Percentiles rank a stretch among this genome's conserved stretches.
Conservation (phyloP, 1,139 yeast species). For the Protomyces inundatus region DNA sequence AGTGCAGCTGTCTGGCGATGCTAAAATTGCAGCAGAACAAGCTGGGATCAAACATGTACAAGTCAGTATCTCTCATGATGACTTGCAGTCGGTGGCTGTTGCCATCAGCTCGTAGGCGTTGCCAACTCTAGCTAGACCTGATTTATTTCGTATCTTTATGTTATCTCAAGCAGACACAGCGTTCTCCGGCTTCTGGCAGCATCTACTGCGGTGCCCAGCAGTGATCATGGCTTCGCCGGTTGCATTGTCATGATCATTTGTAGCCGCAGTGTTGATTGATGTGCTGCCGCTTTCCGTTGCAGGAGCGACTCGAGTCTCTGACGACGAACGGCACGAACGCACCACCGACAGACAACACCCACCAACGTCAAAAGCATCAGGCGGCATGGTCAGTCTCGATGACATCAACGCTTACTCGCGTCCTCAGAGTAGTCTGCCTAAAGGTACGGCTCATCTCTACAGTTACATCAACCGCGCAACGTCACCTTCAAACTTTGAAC, state of each 20-base stretch:
- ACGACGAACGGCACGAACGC: too few species aligned
- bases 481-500: slow-evolving; percentile 75
- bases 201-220: too few species aligned
- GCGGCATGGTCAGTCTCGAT: slow-evolving; percentile 14
- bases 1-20: slow-evolving; percentile 70
- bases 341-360: too few species aligned
- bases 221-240: too few species aligned
- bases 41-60: slow-evolving; percentile 68
- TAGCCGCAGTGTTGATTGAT: too few species aligned
- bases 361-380: neutral
- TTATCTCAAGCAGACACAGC: neutral
- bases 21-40: slow-evolving; percentile 62
- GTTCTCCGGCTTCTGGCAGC: too few species aligned
- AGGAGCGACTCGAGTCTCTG: too few species aligned
- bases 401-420: slow-evolving; percentile 22
- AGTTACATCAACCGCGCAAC: slow-evolving; percentile 67
- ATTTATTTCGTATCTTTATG: neutral
- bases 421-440: slow-evolving; percentile 19
- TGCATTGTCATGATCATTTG: too few species aligned
- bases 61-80: slow-evolving; percentile 93
- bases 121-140: too few species aligned
- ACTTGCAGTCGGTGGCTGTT: slow-evolving; percentile 94
- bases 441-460: slow-evolving; percentile 11
- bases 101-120: slow-evolving; percentile 44
- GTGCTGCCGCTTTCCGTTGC: too few species aligned